Conservation (phyloP, 78 protist species). For the Cavenderia fasciculata region DNA sequence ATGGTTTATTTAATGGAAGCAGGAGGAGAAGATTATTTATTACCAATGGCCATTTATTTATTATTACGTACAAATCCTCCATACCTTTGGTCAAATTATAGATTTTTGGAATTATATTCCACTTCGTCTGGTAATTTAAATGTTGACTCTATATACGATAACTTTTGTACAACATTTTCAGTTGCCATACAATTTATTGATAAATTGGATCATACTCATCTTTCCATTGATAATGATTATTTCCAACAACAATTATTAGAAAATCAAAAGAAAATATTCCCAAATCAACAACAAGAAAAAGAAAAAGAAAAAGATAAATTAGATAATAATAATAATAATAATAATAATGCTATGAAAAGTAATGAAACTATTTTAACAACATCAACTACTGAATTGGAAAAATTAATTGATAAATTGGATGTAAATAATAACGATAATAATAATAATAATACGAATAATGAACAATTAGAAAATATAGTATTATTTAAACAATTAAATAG, state of each 20-base stretch:
- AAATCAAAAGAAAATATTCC: not conserved
- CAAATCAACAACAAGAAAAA: not conserved
- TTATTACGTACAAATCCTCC: conserved; percentile 42
- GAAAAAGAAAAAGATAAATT: not conserved
- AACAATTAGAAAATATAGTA: not conserved
- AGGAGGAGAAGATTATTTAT: conserved; percentile 23
- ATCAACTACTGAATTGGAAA: not conserved
- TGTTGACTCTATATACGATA: conserved; percentile 30
- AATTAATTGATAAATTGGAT: not conserved
- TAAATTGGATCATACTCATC: conserved; percentile 40
- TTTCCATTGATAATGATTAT: conserved; percentile 27
- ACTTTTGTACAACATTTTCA: conserved; percentile 6
- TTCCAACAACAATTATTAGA: conserved; percentile 9
- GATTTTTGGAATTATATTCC: conserved; percentile 19
- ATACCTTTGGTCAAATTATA: conserved; percentile 42
- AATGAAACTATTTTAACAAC: not conserved
- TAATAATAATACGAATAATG: not conserved
- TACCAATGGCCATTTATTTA: conserved; percentile 50
- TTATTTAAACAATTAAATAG: conserved; percentile 20
- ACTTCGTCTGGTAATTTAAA: not conserved
- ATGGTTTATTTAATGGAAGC: conserved; percentile 8
- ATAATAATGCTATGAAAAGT: not conserved
- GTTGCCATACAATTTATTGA: conserved; percentile 56
- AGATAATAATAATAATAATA: not conserved
- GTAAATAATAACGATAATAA: not conserved